These are phyloP conservation scores for Monosporascus sp. DNA, from an alignment of 2,329 filamentous ascomycete genomes.

Conservation along the genomic window DNA sequence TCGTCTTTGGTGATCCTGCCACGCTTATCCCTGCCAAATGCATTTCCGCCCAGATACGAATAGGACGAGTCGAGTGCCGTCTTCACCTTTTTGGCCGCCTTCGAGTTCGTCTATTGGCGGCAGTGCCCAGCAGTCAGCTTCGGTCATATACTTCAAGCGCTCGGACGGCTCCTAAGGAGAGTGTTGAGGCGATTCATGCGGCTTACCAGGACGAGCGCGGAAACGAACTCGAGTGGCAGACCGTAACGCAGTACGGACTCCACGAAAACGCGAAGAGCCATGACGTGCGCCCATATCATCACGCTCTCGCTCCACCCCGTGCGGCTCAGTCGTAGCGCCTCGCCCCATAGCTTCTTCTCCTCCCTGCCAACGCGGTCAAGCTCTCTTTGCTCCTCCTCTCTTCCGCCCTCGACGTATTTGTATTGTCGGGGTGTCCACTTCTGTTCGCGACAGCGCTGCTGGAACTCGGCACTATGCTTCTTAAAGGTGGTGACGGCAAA, in stretches of 20 bases:
- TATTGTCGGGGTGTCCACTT: constrained; percentile 95
- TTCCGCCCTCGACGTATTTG: constrained; percentile 84
- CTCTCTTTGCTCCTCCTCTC: constrained; percentile 84
- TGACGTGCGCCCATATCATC: constrained; percentile 92
- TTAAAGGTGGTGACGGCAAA: constrained; percentile 91
- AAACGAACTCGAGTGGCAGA: constrained; percentile 82
- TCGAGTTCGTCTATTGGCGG: constrained; percentile 65
- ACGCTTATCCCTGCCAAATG: constrained; percentile 89
- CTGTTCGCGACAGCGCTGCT: constrained; percentile 85
- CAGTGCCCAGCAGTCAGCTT: background rate
- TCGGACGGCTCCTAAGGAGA: background rate
- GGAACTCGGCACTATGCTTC: constrained; percentile 80
- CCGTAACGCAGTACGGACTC: constrained; percentile 97
- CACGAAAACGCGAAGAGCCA: constrained; percentile 89
- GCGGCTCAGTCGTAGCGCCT: constrained; percentile 77
- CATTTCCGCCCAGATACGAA: constrained; percentile 90
- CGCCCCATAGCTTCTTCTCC: constrained; percentile 87
- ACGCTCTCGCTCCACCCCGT: constrained; percentile 96
- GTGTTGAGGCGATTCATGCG: background rate
- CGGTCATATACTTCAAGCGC: background rate
- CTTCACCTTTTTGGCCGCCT: constrained; percentile 74
- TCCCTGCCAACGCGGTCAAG: constrained; percentile 75
- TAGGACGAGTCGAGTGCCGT: constrained; percentile 75
- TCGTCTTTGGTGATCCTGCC: constrained; percentile 90
- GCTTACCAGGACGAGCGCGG: constrained; percentile 75